Evolutionary conservation across 352 stramenopile genomes (phyloP).

Genomic region (Bremia lactucae): DNA sequence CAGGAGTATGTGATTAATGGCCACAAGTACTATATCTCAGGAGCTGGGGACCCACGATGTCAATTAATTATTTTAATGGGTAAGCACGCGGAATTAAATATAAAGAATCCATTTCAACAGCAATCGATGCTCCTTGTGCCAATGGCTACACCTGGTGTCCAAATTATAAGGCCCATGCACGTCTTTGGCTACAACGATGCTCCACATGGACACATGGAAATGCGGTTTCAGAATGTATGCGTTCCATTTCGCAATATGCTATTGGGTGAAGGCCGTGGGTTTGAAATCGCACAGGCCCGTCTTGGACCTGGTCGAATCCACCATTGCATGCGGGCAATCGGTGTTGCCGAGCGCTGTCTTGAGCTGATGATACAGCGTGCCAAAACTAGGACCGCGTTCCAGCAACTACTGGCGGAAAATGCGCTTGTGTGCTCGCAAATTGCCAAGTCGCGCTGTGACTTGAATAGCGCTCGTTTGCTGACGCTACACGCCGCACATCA

Average conservation of each 20-base stretch:
- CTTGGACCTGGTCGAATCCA: conserved; percentile 94
- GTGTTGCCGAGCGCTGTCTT: conserved; percentile 80
- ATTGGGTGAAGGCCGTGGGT: conserved; percentile 72
- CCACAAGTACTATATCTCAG: conserved; percentile 94
- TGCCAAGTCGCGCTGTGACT: conserved; percentile 67
- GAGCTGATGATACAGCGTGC: conserved; percentile 82
- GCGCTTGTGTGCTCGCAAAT: conserved; percentile 72
- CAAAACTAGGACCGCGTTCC: conserved; percentile 90
- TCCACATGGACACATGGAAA: conserved; percentile 90
- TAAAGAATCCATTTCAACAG: conserved; percentile 43
- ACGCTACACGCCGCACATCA: conserved; percentile 86
- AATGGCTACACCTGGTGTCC: conserved; percentile 86
- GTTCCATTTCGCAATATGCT: conserved; percentile 86
- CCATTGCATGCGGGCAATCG: conserved; percentile 96
- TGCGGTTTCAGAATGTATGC: conserved; percentile 90
- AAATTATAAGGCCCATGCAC: conserved; percentile 76
- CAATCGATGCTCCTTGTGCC: conserved; percentile 89
- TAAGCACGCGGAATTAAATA: conserved; percentile 32
- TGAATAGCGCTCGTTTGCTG: conserved; percentile 78
- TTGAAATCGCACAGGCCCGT: conserved; percentile 86
- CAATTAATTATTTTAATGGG: conserved; percentile 84
- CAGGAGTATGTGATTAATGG: conserved; percentile 91
- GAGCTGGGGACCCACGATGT: conserved; percentile 92
- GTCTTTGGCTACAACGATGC: conserved; percentile 97
- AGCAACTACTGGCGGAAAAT: conserved; percentile 87